Percentiles rank a stretch among this genome's conserved stretches.
Conservation (phyloP, 495 filamentous ascomycete species). For the Copromyces sp. region DNA sequence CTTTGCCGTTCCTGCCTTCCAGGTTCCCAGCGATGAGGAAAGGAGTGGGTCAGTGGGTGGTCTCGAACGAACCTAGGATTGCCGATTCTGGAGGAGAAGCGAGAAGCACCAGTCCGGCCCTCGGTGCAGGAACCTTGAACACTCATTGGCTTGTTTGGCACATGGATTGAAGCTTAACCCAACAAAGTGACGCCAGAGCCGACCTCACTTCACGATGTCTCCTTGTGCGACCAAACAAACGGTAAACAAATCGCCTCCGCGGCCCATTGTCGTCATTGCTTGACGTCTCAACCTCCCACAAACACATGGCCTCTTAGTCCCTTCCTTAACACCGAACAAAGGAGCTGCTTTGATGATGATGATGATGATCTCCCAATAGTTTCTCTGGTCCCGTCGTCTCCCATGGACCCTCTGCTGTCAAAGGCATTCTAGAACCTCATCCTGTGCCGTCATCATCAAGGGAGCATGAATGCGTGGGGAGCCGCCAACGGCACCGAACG, state of each 20-base stretch:
- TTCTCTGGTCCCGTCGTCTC: background rate
- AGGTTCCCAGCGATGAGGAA: background rate
- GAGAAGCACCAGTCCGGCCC: background rate
- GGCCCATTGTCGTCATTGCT: background rate
- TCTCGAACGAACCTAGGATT: background rate
- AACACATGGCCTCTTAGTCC: background rate
- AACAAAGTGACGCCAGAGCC: background rate
- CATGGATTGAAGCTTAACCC: background rate
- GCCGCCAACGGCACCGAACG: background rate
- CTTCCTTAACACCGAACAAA: background rate
- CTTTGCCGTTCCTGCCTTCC: background rate
- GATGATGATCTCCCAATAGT: background rate
- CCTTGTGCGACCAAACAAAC: background rate
- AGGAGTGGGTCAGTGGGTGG: background rate
- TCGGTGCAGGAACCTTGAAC: background rate
- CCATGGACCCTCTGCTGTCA: background rate
- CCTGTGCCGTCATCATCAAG: background rate
- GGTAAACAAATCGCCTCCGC: background rate
- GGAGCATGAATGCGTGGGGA: background rate
- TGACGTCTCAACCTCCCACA: background rate
- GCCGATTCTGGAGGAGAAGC: background rate
- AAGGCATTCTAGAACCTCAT: background rate
- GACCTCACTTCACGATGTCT: background rate
- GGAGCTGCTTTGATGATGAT: background rate
- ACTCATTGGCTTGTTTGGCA: background rate